Base-by-base conservation (phyloP, 2,329 filamentous ascomycete genomes). In the Cordyceps tenuipes region DNA sequence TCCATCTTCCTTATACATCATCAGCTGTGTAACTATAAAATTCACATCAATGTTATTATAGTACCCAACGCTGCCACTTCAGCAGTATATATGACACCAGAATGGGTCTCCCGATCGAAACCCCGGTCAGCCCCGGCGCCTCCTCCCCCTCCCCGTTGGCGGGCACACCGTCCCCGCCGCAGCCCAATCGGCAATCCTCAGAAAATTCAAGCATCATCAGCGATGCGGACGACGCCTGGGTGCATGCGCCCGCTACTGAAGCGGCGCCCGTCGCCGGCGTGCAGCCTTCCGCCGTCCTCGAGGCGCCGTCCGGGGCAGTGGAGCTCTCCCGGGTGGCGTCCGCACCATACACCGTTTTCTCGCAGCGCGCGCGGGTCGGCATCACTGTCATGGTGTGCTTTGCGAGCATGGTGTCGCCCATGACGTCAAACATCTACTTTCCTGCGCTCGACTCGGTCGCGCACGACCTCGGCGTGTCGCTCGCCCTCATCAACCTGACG, bases 381-480 rank as follows among this genome's bases (percentile, higher is more conserved):
- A 79, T 85, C 61, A 73, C 80, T 39, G 65, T 70, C 54, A 79
- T 85, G 77, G 79, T 81, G 59, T 76, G 77, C 39, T 66, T 79
- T 49, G 77, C 79, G 10, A 79, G 79, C 65, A 79, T 82, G 64
- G 74, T 84, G 62, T 84, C 81, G 6, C 82, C 82, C 2, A 77
- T 83, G 69, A 82, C 81, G 1, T 83, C 82, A 62, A 85, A 84
- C 65, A 81, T 86, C 51, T 84, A 79, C 66, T 76, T 77, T 54
- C 76, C 76, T 2, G 75, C 75, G 3, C 64, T 78, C 31, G 72
- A 72, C 36, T 68, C 72, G 9, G 70, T 79, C 29, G 69, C 77
- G 13, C 59, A 68, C 12, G 75, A 76, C 58, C 67, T 79, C 1
- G 61, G 68, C 19, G 75, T 79, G 48, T 71, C 71, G 10, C 64